A percentile compares a stretch with the other conserved stretches of the same genome.
phyloP scores from a whole-genome alignment of 176 grass and related monocot genomes.

The Eleusine coracana region DNA sequence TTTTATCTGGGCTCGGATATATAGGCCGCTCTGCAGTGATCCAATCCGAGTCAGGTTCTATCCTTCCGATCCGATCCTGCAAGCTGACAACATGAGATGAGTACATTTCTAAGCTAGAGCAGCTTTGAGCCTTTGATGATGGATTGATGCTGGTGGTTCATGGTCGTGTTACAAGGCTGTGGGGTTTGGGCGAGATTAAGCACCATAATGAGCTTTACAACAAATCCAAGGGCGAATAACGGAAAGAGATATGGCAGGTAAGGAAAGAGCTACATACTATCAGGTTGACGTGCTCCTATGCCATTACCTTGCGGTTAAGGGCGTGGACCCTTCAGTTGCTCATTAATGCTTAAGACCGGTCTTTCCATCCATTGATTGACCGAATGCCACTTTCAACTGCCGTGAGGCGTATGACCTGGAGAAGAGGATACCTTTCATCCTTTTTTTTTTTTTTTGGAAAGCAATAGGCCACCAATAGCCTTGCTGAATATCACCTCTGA shows the following conservation, averaged over 20 bases:
- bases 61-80: too few species aligned
- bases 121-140: too few species aligned
- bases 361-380: not conserved
- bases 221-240: not conserved
- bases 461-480: not conserved
- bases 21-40: not conserved
- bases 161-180: not conserved
- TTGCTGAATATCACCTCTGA: too few species aligned
- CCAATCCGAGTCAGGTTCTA: not conserved
- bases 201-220: not conserved
- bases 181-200: not conserved
- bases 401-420: not conserved
- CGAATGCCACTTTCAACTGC: not conserved
- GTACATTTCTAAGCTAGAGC: too few species aligned
- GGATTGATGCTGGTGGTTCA: not conserved
- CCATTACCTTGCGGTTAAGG: not conserved
- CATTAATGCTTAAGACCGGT: not conserved
- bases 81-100: too few species aligned
- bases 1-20: too few species aligned
- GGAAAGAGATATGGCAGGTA: not conserved
- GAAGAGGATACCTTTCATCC: not conserved
- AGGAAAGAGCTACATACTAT: not conserved
- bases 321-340: not conserved
- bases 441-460: not conserved
- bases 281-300: not conserved